A percentile compares a stretch with the other conserved stretches of the same genome.
phyloP scores from a whole-genome alignment of 2,329 filamentous ascomycete genomes.

The Colletotrichum caudatum region DNA sequence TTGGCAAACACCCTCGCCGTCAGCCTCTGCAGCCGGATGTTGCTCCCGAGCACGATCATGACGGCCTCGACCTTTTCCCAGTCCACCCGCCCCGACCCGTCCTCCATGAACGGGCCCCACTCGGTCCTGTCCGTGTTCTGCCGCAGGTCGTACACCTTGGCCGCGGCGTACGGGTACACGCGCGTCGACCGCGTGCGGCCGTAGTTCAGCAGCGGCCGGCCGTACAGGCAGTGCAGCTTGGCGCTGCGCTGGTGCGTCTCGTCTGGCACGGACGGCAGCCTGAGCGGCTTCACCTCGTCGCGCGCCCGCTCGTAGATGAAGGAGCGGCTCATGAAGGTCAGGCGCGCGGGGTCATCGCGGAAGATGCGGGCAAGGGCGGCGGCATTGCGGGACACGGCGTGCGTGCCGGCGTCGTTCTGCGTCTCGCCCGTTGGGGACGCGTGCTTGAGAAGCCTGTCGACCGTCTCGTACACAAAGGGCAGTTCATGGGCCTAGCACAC shows the following conservation, averaged over 20 bases:
- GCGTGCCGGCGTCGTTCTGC: constrained; percentile 50
- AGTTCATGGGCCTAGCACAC: constrained; percentile 57
- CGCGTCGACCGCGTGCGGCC: constrained; percentile 52
- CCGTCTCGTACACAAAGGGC: constrained; percentile 60
- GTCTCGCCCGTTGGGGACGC: constrained; percentile 53
- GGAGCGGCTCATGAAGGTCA: constrained; percentile 73
- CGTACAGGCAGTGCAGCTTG: constrained; percentile 77
- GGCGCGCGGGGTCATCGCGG: constrained; percentile 61
- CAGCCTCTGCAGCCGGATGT: constrained; percentile 64
- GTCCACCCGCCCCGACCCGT: constrained; percentile 72
- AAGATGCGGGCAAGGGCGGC: constrained; percentile 60
- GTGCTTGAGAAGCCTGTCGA: constrained; percentile 60
- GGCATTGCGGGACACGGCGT: constrained; percentile 61
- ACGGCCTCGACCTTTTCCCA: constrained; percentile 86
- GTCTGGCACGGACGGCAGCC: constrained; percentile 44
- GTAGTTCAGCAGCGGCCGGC: constrained; percentile 64
- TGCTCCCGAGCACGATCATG: constrained; percentile 75
- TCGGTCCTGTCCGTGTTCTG: constrained; percentile 70
- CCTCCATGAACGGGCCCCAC: constrained; percentile 80
- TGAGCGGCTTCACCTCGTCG: constrained; percentile 45
- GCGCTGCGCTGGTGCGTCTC: constrained; percentile 73
- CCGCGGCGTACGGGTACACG: constrained; percentile 72
- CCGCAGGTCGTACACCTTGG: constrained; percentile 79
- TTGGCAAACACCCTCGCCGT: constrained; percentile 61
- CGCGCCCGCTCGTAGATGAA: constrained; percentile 71